These are phyloP conservation scores for Groenewaldozyma salmanticensis DNA, from an alignment of 805 yeast genomes.

Conservation along the genomic window DNA sequence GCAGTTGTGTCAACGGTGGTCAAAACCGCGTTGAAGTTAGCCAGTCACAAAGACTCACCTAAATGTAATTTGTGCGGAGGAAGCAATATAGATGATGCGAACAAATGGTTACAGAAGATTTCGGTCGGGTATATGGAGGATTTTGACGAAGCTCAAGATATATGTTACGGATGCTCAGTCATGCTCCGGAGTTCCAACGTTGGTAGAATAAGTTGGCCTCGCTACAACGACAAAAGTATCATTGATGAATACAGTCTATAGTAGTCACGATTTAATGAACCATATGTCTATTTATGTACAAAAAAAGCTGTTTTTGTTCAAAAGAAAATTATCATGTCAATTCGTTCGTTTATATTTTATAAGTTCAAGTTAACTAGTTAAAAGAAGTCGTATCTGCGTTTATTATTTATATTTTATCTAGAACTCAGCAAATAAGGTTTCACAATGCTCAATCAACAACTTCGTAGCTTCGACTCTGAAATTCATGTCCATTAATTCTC, in stretches of 20 bases:
- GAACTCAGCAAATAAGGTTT: slow-evolving; percentile 12
- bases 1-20: slow-evolving; percentile 89
- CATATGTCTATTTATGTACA: too few species aligned
- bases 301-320: too few species aligned
- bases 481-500: slow-evolving; percentile 79
- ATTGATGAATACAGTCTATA: slow-evolving; percentile 41
- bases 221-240: slow-evolving; percentile 28
- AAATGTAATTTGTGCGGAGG: slow-evolving; percentile 46
- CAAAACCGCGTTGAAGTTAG: slow-evolving; percentile 71
- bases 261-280: too few species aligned
- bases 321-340: too few species aligned
- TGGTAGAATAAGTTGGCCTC: slow-evolving; percentile 23
- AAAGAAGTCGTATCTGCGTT: too few species aligned
- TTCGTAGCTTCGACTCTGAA: slow-evolving; percentile 71
- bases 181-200: slow-evolving; percentile 39
- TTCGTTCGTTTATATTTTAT: too few species aligned
- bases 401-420: too few species aligned
- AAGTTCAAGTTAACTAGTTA: too few species aligned
- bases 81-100: slow-evolving; percentile 46
- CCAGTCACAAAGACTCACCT: slow-evolving; percentile 3
- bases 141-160: slow-evolving; percentile 10
- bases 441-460: slow-evolving; percentile 36
- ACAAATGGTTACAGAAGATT: slow-evolving; percentile 57
- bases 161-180: slow-evolving; percentile 74
- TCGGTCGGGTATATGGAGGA: slow-evolving; percentile 34